Base-by-base conservation (phyloP, 768 basidiomycete genomes). In the Cyclocybe cylindracea region DNA sequence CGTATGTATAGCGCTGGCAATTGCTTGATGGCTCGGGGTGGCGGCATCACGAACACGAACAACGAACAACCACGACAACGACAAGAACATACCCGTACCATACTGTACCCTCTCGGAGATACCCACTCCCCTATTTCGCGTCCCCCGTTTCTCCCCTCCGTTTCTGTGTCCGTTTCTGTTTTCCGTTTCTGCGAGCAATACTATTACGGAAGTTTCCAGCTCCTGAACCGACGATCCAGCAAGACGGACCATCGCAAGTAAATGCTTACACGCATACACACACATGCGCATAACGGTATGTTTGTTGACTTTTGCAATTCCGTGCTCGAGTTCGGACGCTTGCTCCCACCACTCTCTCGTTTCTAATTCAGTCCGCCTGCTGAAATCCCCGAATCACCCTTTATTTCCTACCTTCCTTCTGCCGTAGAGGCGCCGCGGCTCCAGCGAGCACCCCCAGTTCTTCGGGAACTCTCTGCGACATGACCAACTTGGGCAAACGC, bases 1-100 rank as follows among this genome's bases (percentile, higher is more conserved):
- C 70, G 70, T 75, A 64, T 79, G 77, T 68, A 76, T 78, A 63
- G 76, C 78, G 31, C 68, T 79, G 51, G 78, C 76, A 51, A 69
- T 78, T 58, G 68, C 75, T 43, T 75, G 62, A 73, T 55, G 47
- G 35, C 24, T 24, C 24, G 24, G 24, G n/a, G n/a, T n/a, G 24
- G 24, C 24, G 24, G 24, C 24, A 24, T 24, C 24, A 24, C 24
- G 24, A 24, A 24, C 5, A 24, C 24, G 2, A 24, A 24, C 24
- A 16, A 37, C n/a, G 31, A 53, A 42, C 39, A 13, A 34, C 29
- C 24, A 24, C 24, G 24, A 24, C 24, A 24, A 24, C 24, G 24
- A 24, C 24, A 24, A 24, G 24, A 24, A 24, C 24, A 24, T 24
- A 24, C 24, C 24, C 24, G 24, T 24, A 24, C 24, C 24, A 24